Evolutionary conservation across 345 rosid species (phyloP), one percentile per base, ranked within the genome.

Genomic region (Gossypium sturtianum): DNA sequence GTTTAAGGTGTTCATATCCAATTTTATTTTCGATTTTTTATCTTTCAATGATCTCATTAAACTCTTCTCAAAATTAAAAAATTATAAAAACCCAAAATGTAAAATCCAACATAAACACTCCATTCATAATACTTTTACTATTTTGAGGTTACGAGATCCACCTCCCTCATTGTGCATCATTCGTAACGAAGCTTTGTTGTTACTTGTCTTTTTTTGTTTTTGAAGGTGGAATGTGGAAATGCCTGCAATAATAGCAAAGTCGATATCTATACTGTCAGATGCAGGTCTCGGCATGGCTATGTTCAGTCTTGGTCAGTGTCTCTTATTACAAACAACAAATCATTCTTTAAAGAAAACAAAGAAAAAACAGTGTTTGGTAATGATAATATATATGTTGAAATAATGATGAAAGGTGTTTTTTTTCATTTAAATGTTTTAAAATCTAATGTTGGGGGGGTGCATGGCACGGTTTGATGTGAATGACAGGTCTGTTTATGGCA

Each of bases 241-340:
- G 99, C 99, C 99, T 75, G 94, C 93, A 48, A 89, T 95, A 22
- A 82, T 95, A 81, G 97, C 99, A 16, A 88, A 91, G 82, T 95
- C 99, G 81, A 95, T 95, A 74, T 87, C 99, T 68, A 95, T 95
- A 72, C 93, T 95, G 84, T 95, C 99, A 83, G 98, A 95, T 87
- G 99, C 99, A 78, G 99, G 99, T 65, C 94, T 95, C 68, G 99
- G 99, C 94, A 93, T 95, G 99, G 99, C 99, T 74, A 95, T 95
- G 99, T 95, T 95, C 91, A 95, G 99, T 86, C 98, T 95, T 43
- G 99, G 99, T 95, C 88, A 93, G 99, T 89, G 17, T 29, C 56
- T 11, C 4, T 19, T 2, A 13, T 47, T 48, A 47, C 60, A 70
- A 51, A 70, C 16, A 19, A 25, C 22, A 56, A 56, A 56, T 58